Conservation (phyloP, 2,329 filamentous ascomycete species). For the Fusarium cicatricum region DNA sequence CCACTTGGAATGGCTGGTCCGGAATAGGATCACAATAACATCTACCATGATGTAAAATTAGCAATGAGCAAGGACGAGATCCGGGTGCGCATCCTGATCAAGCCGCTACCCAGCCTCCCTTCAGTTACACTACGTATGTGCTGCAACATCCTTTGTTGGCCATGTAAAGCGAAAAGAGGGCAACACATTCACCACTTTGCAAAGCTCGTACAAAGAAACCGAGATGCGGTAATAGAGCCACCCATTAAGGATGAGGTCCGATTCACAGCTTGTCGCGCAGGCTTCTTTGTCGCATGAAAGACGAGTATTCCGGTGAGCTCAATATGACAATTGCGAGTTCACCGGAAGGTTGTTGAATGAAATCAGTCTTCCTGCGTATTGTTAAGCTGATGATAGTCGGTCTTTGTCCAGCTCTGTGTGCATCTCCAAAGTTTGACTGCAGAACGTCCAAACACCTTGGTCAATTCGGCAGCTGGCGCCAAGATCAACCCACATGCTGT, state of each 20-base stretch:
- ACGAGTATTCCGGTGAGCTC: not conserved
- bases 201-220: conserved; percentile 5
- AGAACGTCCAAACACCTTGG: not conserved
- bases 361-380: conserved; percentile 20
- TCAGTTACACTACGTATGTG: not conserved
- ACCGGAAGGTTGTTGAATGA: conserved; percentile 5
- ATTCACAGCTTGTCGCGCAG: not conserved
- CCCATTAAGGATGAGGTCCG: not conserved
- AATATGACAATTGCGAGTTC: conserved; percentile 1
- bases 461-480: not conserved
- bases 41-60: conserved; percentile 21
- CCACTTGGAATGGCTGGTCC: not conserved
- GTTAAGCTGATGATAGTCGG: not conserved
- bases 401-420: conserved; percentile 12
- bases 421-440: not conserved
- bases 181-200: not conserved
- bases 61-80: conserved; percentile 1
- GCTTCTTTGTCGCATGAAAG: conserved; percentile 18
- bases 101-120: conserved; percentile 2
- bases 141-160: conserved; percentile 17
- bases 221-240: not conserved
- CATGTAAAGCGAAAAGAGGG: no score
- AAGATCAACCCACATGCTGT: conserved; percentile 35
- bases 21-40: conserved; percentile 28
- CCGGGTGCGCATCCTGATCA: not conserved